Base-by-base conservation (phyloP, 306 rosid species). In the Nissolia schottii region DNA sequence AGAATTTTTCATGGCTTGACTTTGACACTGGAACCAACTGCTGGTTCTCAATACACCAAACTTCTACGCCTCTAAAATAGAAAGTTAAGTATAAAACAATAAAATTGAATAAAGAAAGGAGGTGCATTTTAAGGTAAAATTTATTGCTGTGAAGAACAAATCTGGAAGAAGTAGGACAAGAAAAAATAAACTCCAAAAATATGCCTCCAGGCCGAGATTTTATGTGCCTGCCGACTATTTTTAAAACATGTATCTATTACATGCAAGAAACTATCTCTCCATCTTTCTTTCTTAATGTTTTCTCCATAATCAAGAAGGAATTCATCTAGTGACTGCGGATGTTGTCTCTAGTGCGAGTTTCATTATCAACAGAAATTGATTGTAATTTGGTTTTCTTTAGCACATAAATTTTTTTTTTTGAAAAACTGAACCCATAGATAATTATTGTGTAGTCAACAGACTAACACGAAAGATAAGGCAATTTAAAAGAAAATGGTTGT, bases 41-140 rank as follows among this genome's bases (percentile, higher is more conserved):
- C 60, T 84, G 92, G 75, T 81, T 89, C 89, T 91, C 96, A 50
- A 93, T 73, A 63, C 98, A 91, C 98, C 98, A 93, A 63, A 93
- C 83, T 80, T 93, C 97, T 79, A 91, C 63, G 65, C 98, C 98
- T 70, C 98, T 93, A 27, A 55, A 70, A 27, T 37, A 28, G 54
- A 77, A 79, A 61, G 85, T 18, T 81, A 90, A 90, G 90, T 81
- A 74, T 2, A 79, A 54, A 82, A 55, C 80, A 82, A 71, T 66
- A 62, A 72, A 53, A 63, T 76, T 54, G 48, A 77, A 79, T 70
- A 15, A 40, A 37, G 29, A 81, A 78, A 19, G 38, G 67, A 18
- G 25, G 69, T 53, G 23, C 48, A 29, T n/a, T 32, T 78, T 20
- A 38, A 61, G 28, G 29, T 8, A 27, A 46, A 67, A 62, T 11